Percentiles rank a stretch among this genome's conserved stretches.
Evolutionary conservation across 805 yeast species (phyloP).

Genomic region (Candida silvatica): DNA sequence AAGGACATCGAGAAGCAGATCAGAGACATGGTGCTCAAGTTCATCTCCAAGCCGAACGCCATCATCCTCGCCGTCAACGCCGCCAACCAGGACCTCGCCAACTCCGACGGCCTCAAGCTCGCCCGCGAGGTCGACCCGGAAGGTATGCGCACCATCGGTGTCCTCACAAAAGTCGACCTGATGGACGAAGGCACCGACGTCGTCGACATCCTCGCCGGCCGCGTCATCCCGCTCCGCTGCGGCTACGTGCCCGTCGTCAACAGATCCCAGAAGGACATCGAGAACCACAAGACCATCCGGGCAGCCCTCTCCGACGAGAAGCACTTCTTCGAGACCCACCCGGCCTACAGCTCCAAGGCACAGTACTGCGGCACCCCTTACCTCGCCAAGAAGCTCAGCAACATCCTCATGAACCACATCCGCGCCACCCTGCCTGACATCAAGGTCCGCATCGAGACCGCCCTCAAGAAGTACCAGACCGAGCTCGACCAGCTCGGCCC

Average conservation of each 20-base stretch:
- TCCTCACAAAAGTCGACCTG: constrained; percentile 88
- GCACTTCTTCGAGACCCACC: constrained; percentile 76
- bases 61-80: constrained; percentile 91
- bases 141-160: constrained; percentile 94
- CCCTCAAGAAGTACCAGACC: constrained; percentile 73
- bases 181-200: constrained; percentile 99
- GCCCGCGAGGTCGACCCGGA: constrained; percentile 98
- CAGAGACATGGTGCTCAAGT: constrained; percentile 86
- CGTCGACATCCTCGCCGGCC: constrained; percentile 87
- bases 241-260: constrained; percentile 97
- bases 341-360: constrained; percentile 86
- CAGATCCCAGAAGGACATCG: constrained; percentile 96
- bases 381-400: constrained; percentile 84
- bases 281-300: constrained; percentile 76
- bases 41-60: constrained; percentile 92
- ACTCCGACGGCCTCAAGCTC: constrained; percentile 89
- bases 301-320: constrained; percentile 80
- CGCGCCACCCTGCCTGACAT: constrained; percentile 86
- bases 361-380: constrained; percentile 98
- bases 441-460: constrained; percentile 78
- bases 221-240: constrained; percentile 89
- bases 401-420: constrained; percentile 83
- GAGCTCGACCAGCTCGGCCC: constrained; percentile 81
- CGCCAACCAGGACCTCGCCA: constrained; percentile 95
- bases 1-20: constrained; percentile 93